Base-by-base conservation (phyloP, 2,329 filamentous ascomycete genomes). In the Penicillium glabrum region DNA sequence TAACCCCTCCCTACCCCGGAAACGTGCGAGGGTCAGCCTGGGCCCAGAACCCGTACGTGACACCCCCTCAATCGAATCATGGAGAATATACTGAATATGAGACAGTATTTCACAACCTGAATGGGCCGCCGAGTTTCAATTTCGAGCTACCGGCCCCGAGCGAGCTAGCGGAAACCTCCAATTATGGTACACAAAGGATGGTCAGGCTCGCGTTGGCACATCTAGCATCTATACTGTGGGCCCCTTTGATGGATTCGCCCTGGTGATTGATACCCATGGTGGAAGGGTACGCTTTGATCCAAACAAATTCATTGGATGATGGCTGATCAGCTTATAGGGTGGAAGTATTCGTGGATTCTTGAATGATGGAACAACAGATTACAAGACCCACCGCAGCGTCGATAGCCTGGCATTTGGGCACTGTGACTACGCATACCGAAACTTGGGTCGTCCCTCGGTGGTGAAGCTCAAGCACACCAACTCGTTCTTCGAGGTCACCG, bases 381-480 rank as follows among this genome's bases (percentile, higher is more conserved):
- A 88, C 80, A 87, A 86, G 69, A 81, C 82, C 55, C 89, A 93
- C 66, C 82, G 86, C 64, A 88, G 85, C 67, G 86, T 96, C 16
- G 93, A 97, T 76, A 87, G 85, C 65, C 82, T 97, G 51, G 90
- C 93, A 16, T 99, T 99, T 72, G 95, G 92, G 14, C 91, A 96
- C 77, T 99, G 95, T 80, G 85, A 88, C 68, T 95, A 95, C 73
- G 76, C 86, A 46, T 99, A 97, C 80, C 89, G 95, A 65, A 99
- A 99, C 76, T 83, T 96, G 23, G 95, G 95, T 19, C 85, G 89
- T 5, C 89, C 92, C 16, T 92, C 90, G 46, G 86, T 89, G 67
- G 77, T 99, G 69, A 89, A 89, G 73, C 73, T 99, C 69, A 89
- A 90, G 63, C 82, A 85, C 69, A 84, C 83, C 19, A 75, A 80